Evolutionary conservation across 768 basidiomycete genomes (phyloP).

Genomic region (Leucocoprinus leucothites): DNA sequence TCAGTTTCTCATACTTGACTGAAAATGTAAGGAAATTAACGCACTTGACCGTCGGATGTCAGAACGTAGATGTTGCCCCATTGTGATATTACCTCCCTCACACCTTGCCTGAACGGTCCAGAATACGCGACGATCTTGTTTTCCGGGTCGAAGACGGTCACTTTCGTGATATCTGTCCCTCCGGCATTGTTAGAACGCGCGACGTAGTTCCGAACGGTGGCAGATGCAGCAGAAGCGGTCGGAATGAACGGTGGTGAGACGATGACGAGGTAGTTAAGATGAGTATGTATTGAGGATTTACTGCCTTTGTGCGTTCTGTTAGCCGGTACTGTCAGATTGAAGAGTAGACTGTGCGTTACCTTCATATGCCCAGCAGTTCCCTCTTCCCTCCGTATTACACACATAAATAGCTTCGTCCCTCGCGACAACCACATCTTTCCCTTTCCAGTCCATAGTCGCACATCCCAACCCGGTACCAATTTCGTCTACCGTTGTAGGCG

Average conservation of each 20-base stretch:
- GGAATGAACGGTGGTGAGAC: constrained; percentile 83
- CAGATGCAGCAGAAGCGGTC: constrained; percentile 59
- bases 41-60: constrained; percentile 73
- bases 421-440: constrained; percentile 78
- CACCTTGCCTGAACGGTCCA: constrained; percentile 77
- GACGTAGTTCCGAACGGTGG: constrained; percentile 74
- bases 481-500: constrained; percentile 77
- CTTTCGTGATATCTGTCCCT: constrained; percentile 65
- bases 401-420: constrained; percentile 90
- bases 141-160: constrained; percentile 87
- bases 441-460: constrained; percentile 72
- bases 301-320: too few relatives aligned
- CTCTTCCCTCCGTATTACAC: constrained; percentile 77
- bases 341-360: constrained; percentile 41
- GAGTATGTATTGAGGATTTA: constrained; percentile 75
- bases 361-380: constrained; percentile 89
- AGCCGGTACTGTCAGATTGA: too few relatives aligned
- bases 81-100: constrained; percentile 76
- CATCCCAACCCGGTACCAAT: constrained; percentile 84
- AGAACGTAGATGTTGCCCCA: constrained; percentile 82
- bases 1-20: neutral
- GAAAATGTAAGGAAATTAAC: constrained; percentile 17
- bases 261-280: constrained; percentile 84
- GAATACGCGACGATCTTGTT: constrained; percentile 89
- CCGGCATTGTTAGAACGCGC: constrained; percentile 42